A percentile compares a stretch with the other conserved stretches of the same genome.
Conservation (phyloP, 2,329 filamentous ascomycete species). For the Pseudogymnoascus sp. region DNA sequence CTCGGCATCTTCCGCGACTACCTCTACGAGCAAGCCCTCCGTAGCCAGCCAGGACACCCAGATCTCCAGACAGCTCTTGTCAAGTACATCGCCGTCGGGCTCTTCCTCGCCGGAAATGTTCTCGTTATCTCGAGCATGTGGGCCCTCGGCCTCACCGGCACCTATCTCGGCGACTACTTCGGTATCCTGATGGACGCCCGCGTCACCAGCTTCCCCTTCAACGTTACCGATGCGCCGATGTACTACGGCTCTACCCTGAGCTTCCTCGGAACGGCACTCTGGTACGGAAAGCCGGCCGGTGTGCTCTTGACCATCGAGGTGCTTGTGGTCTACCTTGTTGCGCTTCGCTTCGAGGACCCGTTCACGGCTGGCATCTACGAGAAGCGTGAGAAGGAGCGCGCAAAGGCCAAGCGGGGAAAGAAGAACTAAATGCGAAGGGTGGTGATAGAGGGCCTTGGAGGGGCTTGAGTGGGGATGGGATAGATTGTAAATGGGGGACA, state of each 20-base stretch:
- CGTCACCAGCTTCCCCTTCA: slow-evolving; percentile 94
- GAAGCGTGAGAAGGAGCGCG: slow-evolving; percentile 61
- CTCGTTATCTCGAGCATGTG: slow-evolving; percentile 86
- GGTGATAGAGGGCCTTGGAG: not conserved
- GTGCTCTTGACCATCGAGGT: slow-evolving; percentile 68
- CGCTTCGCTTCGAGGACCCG: slow-evolving; percentile 81
- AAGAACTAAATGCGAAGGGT: slow-evolving; percentile 21
- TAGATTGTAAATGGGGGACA: not conserved
- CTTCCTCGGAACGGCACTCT: slow-evolving; percentile 79
- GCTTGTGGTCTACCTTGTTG: slow-evolving; percentile 68
- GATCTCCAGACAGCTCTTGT: slow-evolving; percentile 52
- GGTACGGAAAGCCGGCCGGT: slow-evolving; percentile 81
- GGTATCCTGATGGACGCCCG: slow-evolving; percentile 94
- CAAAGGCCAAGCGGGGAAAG: slow-evolving; percentile 27
- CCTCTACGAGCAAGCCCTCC: slow-evolving; percentile 78
- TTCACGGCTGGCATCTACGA: slow-evolving; percentile 91
- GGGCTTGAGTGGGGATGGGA: not conserved
- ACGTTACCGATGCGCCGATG: slow-evolving; percentile 84
- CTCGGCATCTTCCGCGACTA: slow-evolving; percentile 83
- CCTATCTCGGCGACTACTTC: slow-evolving; percentile 97
- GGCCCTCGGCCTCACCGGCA: slow-evolving; percentile 87
- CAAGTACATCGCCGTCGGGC: slow-evolving; percentile 56
- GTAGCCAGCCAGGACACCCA: slow-evolving; percentile 65
- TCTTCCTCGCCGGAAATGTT: slow-evolving; percentile 69
- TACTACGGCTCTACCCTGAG: slow-evolving; percentile 90